Evolutionary conservation across 495 filamentous ascomycete genomes (phyloP), one percentile per base, ranked within the genome.

Genomic region (Pyrenopolyporus hunteri): DNA sequence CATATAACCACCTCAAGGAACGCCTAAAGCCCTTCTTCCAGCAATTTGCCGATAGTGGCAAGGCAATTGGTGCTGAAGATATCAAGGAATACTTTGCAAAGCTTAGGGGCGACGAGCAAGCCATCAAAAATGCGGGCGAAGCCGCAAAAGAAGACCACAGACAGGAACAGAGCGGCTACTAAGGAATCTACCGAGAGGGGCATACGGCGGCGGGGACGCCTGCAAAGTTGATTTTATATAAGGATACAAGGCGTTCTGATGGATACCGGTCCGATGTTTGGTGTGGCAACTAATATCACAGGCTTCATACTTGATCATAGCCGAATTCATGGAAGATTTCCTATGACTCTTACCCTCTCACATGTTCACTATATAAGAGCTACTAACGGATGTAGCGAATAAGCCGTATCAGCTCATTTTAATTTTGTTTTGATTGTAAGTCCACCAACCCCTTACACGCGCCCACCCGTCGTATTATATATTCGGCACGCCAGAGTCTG

Each of bases 41-140:
- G 68, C 90, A 96, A 47, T 98, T 96, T 74, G 94, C 94, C 2
- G 93, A 96, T 71, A 92, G 86, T 57, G 92, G 92, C 0, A 75
- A 88, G 73, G 84, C 87, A 2, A 92, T 98, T 9, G 86, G 89
- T 0, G 93, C 92, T 4, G 94, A 98, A 72, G 92, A 98, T 77
- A 92, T 98, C 70, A 97, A 96, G 76, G 85, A 79, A 7, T 96
- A 97, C 75, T 98, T 98, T 82, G 94, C 92, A 51, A 92, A 91
- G 73, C 71, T 98, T 60, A 82, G 94, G 57, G 94, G 93, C 43
- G 94, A 97, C 78, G 89, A 90, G 17, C 67, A 78, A 67, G 82
- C 71, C 13, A 80, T 79, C 20, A 74, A 73, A 42, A 78, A 80
- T 16, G 81, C 75, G 6, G 77, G 74, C 20, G 78, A 80, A 33